Evolutionary conservation across 305 asterid genomes (phyloP).

Genomic region (Fraxinus platypoda): DNA sequence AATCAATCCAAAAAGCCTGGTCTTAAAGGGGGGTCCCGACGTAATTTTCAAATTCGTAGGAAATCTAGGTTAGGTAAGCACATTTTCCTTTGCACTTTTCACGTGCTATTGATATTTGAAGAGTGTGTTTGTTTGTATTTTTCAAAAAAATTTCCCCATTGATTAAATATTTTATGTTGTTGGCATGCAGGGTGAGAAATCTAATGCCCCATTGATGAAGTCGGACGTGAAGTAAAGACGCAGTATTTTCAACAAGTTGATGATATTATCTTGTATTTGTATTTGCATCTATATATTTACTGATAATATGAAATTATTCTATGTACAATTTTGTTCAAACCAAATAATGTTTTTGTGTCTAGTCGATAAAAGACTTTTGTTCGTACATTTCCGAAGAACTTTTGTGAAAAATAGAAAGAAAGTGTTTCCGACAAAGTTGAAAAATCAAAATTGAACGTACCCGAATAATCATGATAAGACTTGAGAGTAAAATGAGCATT

Average conservation of each 20-base stretch:
- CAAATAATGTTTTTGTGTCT: background rate
- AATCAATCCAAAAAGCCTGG: background rate
- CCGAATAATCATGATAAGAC: background rate
- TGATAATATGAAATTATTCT: background rate
- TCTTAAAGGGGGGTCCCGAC: background rate
- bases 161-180: background rate
- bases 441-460: background rate
- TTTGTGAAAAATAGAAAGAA: background rate
- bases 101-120: background rate
- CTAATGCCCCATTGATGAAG: constrained; percentile 10
- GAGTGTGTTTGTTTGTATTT: background rate
- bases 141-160: no score
- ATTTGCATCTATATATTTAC: background rate
- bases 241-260: background rate
- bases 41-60: constrained; percentile 6
- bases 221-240: constrained; percentile 12
- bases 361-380: background rate
- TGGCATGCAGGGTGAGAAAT: constrained; percentile 41
- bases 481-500: background rate
- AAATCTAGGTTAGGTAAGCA: background rate
- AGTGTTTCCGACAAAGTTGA: background rate
- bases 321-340: background rate
- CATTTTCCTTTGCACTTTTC: background rate
- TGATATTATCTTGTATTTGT: background rate
- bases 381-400: background rate